phyloP scores from a whole-genome alignment of 2,329 filamentous ascomycete genomes.

The Apiospora sp. region DNA sequence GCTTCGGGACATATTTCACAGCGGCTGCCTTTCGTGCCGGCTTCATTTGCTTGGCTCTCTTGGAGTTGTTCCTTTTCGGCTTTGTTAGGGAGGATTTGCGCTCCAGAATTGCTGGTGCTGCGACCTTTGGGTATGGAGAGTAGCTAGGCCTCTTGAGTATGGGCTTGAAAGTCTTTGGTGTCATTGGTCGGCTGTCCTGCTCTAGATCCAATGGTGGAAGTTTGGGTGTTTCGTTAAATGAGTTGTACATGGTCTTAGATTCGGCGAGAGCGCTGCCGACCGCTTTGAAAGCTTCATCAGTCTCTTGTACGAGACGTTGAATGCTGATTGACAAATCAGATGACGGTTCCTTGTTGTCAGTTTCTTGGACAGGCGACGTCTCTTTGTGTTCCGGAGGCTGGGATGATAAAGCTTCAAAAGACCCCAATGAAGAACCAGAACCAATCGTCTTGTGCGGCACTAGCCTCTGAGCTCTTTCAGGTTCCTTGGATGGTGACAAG shows the following conservation, averaged over 20 bases:
- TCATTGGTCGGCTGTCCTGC: not conserved
- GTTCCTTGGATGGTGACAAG: constrained; percentile 35
- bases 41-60: constrained; percentile 45
- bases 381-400: constrained; percentile 39
- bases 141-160: constrained; percentile 31
- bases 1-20: constrained; percentile 37
- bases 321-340: constrained; percentile 46
- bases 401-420: constrained; percentile 41
- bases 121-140: constrained; percentile 31
- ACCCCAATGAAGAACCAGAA: constrained; percentile 36
- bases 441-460: constrained; percentile 30
- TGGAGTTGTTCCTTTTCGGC: constrained; percentile 52
- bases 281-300: constrained; percentile 59
- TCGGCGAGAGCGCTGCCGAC: constrained; percentile 52
- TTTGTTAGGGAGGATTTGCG: constrained; percentile 43
- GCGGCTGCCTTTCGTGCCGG: constrained; percentile 36
- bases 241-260: constrained; percentile 41
- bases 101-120: constrained; percentile 36
- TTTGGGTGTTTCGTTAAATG: constrained; percentile 38
- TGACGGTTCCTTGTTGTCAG: constrained; percentile 37
- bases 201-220: constrained; percentile 37
- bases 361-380: constrained; percentile 29
- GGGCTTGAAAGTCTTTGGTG: constrained; percentile 9
- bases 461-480: constrained; percentile 27
- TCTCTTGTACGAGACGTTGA: constrained; percentile 56